These are phyloP conservation scores for Zalaria sp. DNA, from an alignment of 2,329 filamentous ascomycete genomes.

Conservation along the genomic window DNA sequence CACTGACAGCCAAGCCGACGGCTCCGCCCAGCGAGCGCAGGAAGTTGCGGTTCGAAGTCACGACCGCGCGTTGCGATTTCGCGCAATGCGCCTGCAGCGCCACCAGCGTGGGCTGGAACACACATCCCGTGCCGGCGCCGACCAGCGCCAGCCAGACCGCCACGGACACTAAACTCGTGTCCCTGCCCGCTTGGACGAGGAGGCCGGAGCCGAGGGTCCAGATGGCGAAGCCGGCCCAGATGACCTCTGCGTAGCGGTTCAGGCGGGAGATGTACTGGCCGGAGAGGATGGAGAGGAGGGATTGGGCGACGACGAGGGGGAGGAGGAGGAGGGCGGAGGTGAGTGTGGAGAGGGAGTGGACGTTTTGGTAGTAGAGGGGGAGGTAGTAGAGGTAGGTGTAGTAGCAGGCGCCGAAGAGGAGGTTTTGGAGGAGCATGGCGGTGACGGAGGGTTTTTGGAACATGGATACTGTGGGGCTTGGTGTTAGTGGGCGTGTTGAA, in stretches of 20 bases:
- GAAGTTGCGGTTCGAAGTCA: conserved; percentile 26
- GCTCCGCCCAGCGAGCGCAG: conserved; percentile 22
- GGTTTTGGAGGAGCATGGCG: conserved; percentile 42
- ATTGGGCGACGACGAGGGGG: conserved; percentile 20
- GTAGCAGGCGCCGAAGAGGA: conserved; percentile 48
- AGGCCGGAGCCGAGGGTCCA: conserved; percentile 24
- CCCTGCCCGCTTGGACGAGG: conserved; percentile 14
- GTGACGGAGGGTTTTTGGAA: conserved; percentile 40
- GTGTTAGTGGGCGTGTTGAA: conserved; percentile 29
- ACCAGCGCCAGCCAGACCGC: conserved; percentile 19
- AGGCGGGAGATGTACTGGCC: conserved; percentile 39
- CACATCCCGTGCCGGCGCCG: conserved; percentile 18
- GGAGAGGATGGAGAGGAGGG: conserved; percentile 24
- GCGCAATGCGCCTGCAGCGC: conserved; percentile 24
- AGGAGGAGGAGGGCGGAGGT: conserved; percentile 32
- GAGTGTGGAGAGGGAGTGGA: conserved; percentile 35
- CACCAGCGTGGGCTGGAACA: conserved; percentile 24
- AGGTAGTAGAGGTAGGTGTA: conserved; percentile 41
- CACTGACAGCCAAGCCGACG: conserved; percentile 21
- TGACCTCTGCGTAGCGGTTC: conserved; percentile 14
- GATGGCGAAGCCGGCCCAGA: conserved; percentile 30
- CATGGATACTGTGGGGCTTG: conserved; percentile 35
- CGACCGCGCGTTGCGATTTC: conserved; percentile 23
- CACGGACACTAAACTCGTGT: conserved; percentile 15
- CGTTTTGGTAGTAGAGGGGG: conserved; percentile 34